Base-by-base conservation (phyloP, 345 rosid genomes). In the Bruguiera gymnorhiza region DNA sequence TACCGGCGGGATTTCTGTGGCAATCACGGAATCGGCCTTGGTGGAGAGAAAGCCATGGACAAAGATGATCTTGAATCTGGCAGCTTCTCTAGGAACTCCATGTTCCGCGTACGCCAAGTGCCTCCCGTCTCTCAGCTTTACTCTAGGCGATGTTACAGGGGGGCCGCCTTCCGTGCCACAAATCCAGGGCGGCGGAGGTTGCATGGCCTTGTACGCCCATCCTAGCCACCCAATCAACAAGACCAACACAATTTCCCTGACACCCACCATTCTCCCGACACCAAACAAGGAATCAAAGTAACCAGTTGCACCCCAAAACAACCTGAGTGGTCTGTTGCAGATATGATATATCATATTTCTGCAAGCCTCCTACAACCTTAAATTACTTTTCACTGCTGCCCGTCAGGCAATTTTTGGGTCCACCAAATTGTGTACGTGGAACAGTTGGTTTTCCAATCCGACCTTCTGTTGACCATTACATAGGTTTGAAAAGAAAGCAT, bases 101-200 rank as follows among this genome's bases (percentile, higher is more conserved):
- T 10, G 23, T 36, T 70, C 75, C 64, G 53, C 30, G 10, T 76
- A 76, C 39, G 79, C 59, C 63, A 71, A 71, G 62, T 66, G 67
- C 63, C 79, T 66, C 21, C 79, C 79, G 31, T 76, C 79, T 52
- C 71, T 53, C 5, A 76, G 70, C 71, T 76, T 70, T 7, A 76
- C 16, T 66, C 79, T 76, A 8, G 79, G 79, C 9, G 60, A 67
- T 43, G 79, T 76, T 29, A 76, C 36, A 3, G 75, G 72, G 46
- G 72, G 79, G 4, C 75, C 75, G 0, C 63, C 64, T 7, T 48
- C 60, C 24, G 50, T 23, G 3, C 75, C 75, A 46, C 75, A 71
- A 55, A 66, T 67, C 52, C 56, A 71, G 7, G 75, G 68, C 24
- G 72, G 60, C 8, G 75, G 74, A 16, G 75, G 75, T 8, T 66